These are phyloP conservation scores for Termitomyces sp. DNA, from an alignment of 768 basidiomycete genomes.

Conservation along the genomic window DNA sequence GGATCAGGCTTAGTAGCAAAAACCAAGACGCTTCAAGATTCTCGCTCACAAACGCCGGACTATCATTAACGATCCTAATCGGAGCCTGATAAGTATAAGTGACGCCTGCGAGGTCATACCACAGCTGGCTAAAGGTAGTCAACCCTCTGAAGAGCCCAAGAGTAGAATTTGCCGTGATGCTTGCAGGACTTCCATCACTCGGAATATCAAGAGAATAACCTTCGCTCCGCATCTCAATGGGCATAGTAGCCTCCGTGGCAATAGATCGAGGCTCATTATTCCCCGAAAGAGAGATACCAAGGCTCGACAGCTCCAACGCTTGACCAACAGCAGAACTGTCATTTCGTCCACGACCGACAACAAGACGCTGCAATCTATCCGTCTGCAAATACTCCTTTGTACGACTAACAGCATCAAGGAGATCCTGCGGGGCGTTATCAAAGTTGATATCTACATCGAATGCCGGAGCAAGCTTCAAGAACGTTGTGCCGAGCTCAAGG, in stretches of 20 bases:
- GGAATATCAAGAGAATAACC: conserved; percentile 55
- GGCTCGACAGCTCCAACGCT: conserved; percentile 35
- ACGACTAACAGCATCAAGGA: conserved; percentile 49
- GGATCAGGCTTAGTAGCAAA: neutral
- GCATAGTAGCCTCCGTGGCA: conserved; percentile 43
- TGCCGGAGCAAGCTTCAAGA: conserved; percentile 38
- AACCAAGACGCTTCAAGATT: neutral
- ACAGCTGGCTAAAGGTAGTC: conserved; percentile 72
- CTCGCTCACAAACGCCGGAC: conserved; percentile 56
- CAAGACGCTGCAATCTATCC: conserved; percentile 56
- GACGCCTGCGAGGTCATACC: conserved; percentile 44
- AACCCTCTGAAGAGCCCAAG: conserved; percentile 67
- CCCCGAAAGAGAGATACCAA: conserved; percentile 36
- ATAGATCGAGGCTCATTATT: conserved; percentile 35
- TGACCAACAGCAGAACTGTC: conserved; percentile 31
- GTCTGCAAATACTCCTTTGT: conserved; percentile 36
- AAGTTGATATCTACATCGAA: conserved; percentile 48
- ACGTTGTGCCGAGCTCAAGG: conserved; percentile 33
- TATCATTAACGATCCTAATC: conserved; percentile 49
- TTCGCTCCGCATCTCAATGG: conserved; percentile 48
- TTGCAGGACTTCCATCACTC: conserved; percentile 45
- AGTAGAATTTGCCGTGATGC: conserved; percentile 53
- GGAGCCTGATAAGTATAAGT: conserved; percentile 54
- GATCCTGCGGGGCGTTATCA: conserved; percentile 43
- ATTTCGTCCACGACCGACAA: conserved; percentile 50